Evolutionary conservation across 2,329 filamentous ascomycete genomes (phyloP), one percentile per base, ranked within the genome.

Genomic region (Sarocladium brachiariae): DNA sequence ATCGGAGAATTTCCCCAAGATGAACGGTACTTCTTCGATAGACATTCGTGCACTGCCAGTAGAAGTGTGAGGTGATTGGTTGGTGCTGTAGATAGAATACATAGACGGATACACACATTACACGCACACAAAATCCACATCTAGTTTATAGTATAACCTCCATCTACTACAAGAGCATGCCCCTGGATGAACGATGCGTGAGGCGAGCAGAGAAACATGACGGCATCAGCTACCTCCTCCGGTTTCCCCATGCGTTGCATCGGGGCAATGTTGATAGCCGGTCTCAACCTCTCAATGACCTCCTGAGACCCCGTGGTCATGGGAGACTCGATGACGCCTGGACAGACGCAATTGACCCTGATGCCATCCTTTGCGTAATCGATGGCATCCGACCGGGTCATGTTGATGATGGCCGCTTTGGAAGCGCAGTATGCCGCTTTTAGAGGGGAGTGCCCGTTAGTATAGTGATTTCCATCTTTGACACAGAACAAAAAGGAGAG

Each of bases 331-430:
- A 76, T 70, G 16, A 70, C 58, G 9, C 68, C 73, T 0, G 73
- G 66, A 38, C 65, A 68, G 8, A 69, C 65, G 45, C 64, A 67
- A 46, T 69, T 70, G 21, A 70, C 58, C 13, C 68, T 58, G 45
- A 70, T 68, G 1, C 59, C 60, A 33, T 70, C 64, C n/a, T 55
- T 54, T 0, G 77, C 74, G 57, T 81, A 80, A 55, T 82, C 74
- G 18, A 80, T 78, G 1, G 76, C 77, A 55, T 80, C 78, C 0
- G 74, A 67, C 5, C 72, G 66, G 0, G 79, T 82, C 72, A 83
- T 72, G 19, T 73, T 76, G 47, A 82, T 74, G 2, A 82, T 71
- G 0, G 78, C 79, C 13, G 77, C 72, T 54, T 83, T 83, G 3
- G 76, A 80, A 0, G 73, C 75, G 50, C 75, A 80, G 54, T 81